Evolutionary conservation across 179 eudicot genomes (phyloP), one percentile per base, ranked within the genome.

Genomic region (Camellia oleifera): DNA sequence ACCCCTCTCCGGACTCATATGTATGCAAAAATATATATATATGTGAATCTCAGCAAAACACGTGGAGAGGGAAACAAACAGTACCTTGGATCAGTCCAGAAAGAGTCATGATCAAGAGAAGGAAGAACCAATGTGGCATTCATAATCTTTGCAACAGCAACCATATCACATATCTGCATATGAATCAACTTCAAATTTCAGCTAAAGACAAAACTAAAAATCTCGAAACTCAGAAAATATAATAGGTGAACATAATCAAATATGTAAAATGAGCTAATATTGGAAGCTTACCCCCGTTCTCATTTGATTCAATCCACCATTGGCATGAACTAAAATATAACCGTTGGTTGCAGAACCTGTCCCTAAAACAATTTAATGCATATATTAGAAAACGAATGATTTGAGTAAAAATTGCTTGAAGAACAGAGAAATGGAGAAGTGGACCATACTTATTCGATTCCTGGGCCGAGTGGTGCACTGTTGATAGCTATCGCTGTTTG

Each of bases 291-390:
- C 98, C 75, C 98, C 98, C 74, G 90, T 92, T 90, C 98, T 90
- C 98, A 92, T 94, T 78, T 94, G 98, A 84, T 94, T 94, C 89
- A 94, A 84, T 68, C 98, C 98, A 4, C 98, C 98, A 72, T 94
- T 94, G 56, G 98, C 94, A 58, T 92, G 92, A 77, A 89, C 89
- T 32, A 90, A 65, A 46, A 94, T 75, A 79, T 94, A 94, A 5
- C 98, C 97, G 76, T 88, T 90, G 3, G 90, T 86, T 54, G 82
- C 78, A 15, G 84, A 68, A 1, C 75, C 70, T 5, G 77, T 72
- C 66, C 87, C 94, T 91, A 81, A 14, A 72, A 72, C 12, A 46
- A 76, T 42, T 0, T 8, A 17, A 23, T 1, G 12, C 17, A 23
- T 13, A 57, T 8, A 50, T 77, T 10, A 32, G 4, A 70, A n/a